Conservation (phyloP, 2,329 filamentous ascomycete genomes). For the Penicillium sp. region DNA sequence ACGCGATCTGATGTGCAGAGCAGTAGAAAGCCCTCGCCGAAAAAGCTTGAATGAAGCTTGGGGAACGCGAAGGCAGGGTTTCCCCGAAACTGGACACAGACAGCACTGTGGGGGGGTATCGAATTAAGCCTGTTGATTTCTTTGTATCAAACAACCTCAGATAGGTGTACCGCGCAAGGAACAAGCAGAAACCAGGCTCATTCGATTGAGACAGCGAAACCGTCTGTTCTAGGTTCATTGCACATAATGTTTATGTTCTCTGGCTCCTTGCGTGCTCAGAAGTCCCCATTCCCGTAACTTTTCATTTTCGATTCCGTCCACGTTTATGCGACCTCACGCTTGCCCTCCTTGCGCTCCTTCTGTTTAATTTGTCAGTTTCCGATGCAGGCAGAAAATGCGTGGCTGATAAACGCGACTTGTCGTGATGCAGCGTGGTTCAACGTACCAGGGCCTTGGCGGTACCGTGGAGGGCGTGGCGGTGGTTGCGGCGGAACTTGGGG, state of each 20-base stretch:
- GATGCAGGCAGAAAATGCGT: background rate
- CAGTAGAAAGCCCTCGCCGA: background rate
- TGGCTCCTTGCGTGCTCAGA: slow-evolving; percentile 30
- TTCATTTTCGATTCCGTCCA: slow-evolving; percentile 25
- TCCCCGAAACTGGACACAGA: slow-evolving; percentile 7
- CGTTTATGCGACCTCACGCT: slow-evolving; percentile 75
- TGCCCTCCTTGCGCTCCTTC: slow-evolving; percentile 98
- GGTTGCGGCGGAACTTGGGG: slow-evolving; percentile 99
- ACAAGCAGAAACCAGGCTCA: slow-evolving; percentile 24
- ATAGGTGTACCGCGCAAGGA: slow-evolving; percentile 19
- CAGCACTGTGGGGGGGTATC: slow-evolving; percentile 14
- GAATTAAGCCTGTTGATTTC: slow-evolving; percentile 28
- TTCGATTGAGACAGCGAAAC: slow-evolving; percentile 20
- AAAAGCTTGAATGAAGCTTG: background rate
- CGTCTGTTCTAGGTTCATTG: slow-evolving; percentile 27
- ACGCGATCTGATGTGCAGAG: background rate
- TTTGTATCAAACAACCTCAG: slow-evolving; percentile 23
- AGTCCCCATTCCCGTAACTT: slow-evolving; percentile 21
- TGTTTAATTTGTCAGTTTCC: slow-evolving; percentile 44
- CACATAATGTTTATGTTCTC: slow-evolving; percentile 26
- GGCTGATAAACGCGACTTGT: background rate
- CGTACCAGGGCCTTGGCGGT: slow-evolving; percentile 96
- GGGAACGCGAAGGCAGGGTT: slow-evolving; percentile 6
- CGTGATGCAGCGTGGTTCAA: slow-evolving; percentile 20
- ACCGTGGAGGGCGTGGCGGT: slow-evolving; percentile 98